Conservation (phyloP, 208 protist species). For the Trypanosoma cruzi region DNA sequence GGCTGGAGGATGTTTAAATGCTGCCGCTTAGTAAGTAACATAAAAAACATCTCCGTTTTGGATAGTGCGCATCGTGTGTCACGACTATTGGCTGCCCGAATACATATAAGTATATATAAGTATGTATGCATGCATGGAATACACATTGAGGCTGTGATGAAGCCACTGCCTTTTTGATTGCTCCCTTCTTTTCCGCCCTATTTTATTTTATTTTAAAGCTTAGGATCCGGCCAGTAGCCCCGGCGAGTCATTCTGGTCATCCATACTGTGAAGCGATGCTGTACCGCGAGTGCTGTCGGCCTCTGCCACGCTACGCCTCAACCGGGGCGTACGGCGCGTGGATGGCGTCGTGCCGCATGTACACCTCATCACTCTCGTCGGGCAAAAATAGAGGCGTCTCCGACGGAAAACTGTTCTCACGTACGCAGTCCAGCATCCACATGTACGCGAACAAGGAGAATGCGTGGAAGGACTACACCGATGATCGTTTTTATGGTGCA, state of each 20-base stretch:
- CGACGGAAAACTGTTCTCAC: slow-evolving; percentile 15
- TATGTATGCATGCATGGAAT: slow-evolving; percentile 2
- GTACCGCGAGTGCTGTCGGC: slow-evolving; percentile 1
- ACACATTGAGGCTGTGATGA: too few species aligned
- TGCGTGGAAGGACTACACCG: slow-evolving; percentile 81
- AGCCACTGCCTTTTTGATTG: too few species aligned
- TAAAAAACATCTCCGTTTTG: too few species aligned
- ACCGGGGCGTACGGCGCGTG: not conserved
- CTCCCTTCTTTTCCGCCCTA: too few species aligned
- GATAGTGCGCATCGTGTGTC: too few species aligned
- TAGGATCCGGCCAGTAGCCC: not conserved
- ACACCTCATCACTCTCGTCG: not conserved
- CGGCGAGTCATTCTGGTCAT: not conserved
- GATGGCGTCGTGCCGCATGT: not conserved
- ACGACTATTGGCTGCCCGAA: slow-evolving; percentile 10
- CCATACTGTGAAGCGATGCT: not conserved
- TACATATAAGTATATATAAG: slow-evolving; percentile 21
- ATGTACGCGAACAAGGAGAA: slow-evolving; percentile 92
- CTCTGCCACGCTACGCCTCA: not conserved
- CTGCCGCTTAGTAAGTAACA: too few species aligned
- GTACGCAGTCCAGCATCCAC: slow-evolving; percentile 46
- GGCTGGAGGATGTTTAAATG: not conserved
- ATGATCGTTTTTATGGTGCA: slow-evolving; percentile 83
- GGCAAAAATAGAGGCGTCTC: not conserved
- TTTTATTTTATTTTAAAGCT: not conserved